Evolutionary conservation across 2,329 filamentous ascomycete species (phyloP).

Genomic region (Hymenoscyphus repandus): DNA sequence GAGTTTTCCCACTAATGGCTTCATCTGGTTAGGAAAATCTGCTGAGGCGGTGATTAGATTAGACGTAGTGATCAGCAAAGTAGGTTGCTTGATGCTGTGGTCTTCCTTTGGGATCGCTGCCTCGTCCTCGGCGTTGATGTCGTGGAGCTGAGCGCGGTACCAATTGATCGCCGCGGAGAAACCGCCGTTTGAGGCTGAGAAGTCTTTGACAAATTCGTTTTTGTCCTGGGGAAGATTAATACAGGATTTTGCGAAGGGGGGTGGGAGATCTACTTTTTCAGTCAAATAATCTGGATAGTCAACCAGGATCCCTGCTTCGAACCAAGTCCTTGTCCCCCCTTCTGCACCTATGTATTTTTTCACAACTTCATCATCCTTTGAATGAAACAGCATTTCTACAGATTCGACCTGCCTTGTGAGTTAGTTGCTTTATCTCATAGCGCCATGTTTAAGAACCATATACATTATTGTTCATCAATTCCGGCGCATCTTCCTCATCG

Average conservation of each 20-base stretch:
- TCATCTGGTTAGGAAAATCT: conserved; percentile 16
- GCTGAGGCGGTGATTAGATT: conserved; percentile 15
- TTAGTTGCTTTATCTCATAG: not conserved
- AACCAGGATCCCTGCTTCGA: conserved; percentile 8
- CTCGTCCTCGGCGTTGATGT: conserved; percentile 14
- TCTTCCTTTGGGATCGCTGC: conserved; percentile 14
- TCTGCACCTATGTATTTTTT: conserved; percentile 18
- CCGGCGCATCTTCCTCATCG: conserved; percentile 15
- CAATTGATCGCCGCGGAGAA: conserved; percentile 16
- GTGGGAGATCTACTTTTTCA: conserved; percentile 11
- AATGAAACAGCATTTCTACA: conserved; percentile 13
- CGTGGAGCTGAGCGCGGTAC: conserved; percentile 15
- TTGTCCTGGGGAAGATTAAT: conserved; percentile 8
- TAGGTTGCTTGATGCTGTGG: conserved; percentile 11
- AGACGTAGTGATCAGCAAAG: conserved; percentile 5
- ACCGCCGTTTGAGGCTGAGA: conserved; percentile 10
- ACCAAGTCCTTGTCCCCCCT: conserved; percentile 16
- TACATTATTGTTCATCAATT: conserved; percentile 17
- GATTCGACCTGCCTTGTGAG: conserved; percentile 10
- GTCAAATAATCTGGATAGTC: conserved; percentile 8
- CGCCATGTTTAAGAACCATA: not conserved
- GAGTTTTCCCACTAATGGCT: conserved; percentile 3
- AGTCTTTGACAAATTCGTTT: conserved; percentile 7
- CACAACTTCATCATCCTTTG: conserved; percentile 9
- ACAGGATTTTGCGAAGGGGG: not conserved